Evolutionary conservation across 331 rosid genomes (phyloP), one percentile per base, ranked within the genome.

Genomic region (Pyrus hybrid): DNA sequence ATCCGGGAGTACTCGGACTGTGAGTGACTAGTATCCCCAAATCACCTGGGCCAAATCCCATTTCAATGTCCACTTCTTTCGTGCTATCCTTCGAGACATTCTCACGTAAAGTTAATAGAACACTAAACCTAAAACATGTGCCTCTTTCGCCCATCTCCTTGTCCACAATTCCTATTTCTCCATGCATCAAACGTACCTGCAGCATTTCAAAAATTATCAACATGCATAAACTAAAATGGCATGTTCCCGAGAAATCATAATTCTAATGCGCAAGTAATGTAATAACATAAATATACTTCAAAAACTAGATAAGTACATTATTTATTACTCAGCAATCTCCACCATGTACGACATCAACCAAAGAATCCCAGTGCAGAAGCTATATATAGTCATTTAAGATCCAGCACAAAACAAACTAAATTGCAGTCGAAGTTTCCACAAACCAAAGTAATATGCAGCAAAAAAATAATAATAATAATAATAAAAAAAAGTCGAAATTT

Each of bases 141-240:
- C 96, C 96, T 58, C 74, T 86, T 73, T 88, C 88, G 2, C 89
- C 95, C 0, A 74, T 74, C 51, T 84, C 91, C 79, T 94, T 94
- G 53, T 94, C 97, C 57, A 85, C 70, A 68, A 91, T 84, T 70
- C 43, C 71, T 70, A 90, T 87, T 32, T 91, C 93, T 22, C 95
- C 92, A 69, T 86, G 89, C 98, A 94, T 94, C 80, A 90, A 77
- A 30, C 91, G 89, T 60, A 94, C 96, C 98, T 45, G 53, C 7
- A 45, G 7, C 53, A 33, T 33, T 33, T 33, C 10, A 33, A 33
- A 33, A 33, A 33, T 7, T 33, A 33, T 33, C 41, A 7, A 33
- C 41, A 33, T 33, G 41, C 7, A 33, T 33, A 7, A 32, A 32
- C 35, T 32, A 32, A 5, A 32, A 32, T 5, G 35, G 5, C 35